These are phyloP conservation scores for Epichloe uncinata DNA, from an alignment of 2,329 filamentous ascomycete genomes.

Conservation along the genomic window DNA sequence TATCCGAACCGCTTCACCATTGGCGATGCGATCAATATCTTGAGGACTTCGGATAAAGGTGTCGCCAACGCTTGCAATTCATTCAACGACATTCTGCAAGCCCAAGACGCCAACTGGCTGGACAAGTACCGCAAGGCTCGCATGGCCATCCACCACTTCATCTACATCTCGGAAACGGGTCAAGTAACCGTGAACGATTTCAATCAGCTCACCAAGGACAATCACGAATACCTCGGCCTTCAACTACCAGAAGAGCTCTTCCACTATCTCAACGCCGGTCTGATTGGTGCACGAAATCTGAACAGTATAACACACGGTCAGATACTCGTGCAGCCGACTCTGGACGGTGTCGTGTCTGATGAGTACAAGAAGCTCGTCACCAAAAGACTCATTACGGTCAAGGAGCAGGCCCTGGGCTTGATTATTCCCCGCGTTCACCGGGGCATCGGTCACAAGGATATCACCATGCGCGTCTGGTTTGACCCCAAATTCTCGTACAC, in stretches of 20 bases:
- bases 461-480: conserved; percentile 76
- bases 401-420: conserved; percentile 64
- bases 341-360: conserved; percentile 68
- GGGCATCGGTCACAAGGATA: conserved; percentile 68
- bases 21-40: conserved; percentile 63
- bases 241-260: conserved; percentile 82
- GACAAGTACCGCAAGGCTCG: conserved; percentile 78
- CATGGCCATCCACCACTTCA: conserved; percentile 77
- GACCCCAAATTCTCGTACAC: conserved; percentile 53
- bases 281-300: conserved; percentile 67
- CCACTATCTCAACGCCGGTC: conserved; percentile 73
- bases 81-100: conserved; percentile 65
- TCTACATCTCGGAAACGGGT: conserved; percentile 66
- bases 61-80: conserved; percentile 63
- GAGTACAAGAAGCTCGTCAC: conserved; percentile 73
- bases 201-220: conserved; percentile 64
- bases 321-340: conserved; percentile 65
- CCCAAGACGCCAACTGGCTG: conserved; percentile 60
- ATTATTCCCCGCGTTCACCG: conserved; percentile 69
- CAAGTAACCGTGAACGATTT: conserved; percentile 61
- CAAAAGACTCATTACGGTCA: conserved; percentile 57
- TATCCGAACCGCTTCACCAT: conserved; percentile 49
- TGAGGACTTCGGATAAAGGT: conserved; percentile 53
- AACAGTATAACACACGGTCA: conserved; percentile 73
- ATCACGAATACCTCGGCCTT: conserved; percentile 82